phyloP scores from a whole-genome alignment of 78 protist genomes.

The Dictyostelium intermedium region DNA sequence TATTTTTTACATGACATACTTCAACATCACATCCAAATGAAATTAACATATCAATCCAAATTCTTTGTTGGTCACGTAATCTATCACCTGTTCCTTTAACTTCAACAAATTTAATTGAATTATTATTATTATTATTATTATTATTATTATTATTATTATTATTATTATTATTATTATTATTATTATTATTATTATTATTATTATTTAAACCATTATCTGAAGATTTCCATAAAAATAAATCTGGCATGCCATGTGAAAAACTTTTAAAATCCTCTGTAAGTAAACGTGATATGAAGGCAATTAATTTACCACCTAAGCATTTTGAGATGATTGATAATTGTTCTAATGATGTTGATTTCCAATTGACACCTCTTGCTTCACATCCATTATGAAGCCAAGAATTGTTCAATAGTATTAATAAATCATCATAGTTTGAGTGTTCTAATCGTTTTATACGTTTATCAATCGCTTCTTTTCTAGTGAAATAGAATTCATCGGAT shows the following conservation, averaged over 20 bases:
- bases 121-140: background rate
- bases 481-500: conserved; percentile 25
- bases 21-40: conserved; percentile 59
- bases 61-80: conserved; percentile 41
- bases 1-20: conserved; percentile 22
- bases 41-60: conserved; percentile 58
- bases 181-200: background rate
- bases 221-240: conserved; percentile 20
- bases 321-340: conserved; percentile 9
- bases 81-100: conserved; percentile 49
- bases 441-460: background rate
- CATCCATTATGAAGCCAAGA: conserved; percentile 24
- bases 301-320: conserved; percentile 28
- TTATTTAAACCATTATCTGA: no score
- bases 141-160: background rate
- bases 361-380: conserved; percentile 39
- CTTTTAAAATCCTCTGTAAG: conserved; percentile 17
- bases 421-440: background rate
- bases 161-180: background rate
- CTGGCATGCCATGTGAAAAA: conserved; percentile 66
- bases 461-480: conserved; percentile 4
- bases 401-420: background rate
- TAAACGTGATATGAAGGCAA: conserved; percentile 17
- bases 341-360: conserved; percentile 16
- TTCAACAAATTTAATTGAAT: conserved; percentile 39